Base-by-base conservation (phyloP, 768 basidiomycete species). In the Pulveroboletus sp. region DNA sequence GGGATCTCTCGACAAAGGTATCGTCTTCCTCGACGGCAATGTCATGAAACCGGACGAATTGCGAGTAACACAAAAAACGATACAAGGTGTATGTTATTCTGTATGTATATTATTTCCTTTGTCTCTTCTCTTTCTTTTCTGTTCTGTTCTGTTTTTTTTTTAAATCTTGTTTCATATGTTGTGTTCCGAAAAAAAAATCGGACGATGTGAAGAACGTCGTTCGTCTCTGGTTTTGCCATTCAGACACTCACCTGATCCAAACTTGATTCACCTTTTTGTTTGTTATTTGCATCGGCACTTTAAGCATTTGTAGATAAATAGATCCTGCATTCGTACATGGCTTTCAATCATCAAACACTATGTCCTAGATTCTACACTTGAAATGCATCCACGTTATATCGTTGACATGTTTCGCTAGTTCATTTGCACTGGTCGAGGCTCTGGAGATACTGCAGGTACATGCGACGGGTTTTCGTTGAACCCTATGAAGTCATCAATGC, bases 1-100 rank as follows among this genome's bases (percentile, higher is more conserved):
- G 76, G 37, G 79, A 82, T 44, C 75, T 81, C 40, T 78, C 79
- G 36, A 52, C 43, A 31, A 55, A 44, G 17, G 42, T 51, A 8
- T 49, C 54, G 15, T 18, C 57, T 32, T 42, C 45, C 13, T 13
- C 56, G 39, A 49, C 27, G 43, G 26, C 44, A 1, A 17, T 46
- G 14, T 51, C 46, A 48, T 65, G 55, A 64, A 21, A 36, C 36
- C 28, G 11, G 30, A 51, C 43, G 44, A 43, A 41, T 15, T 26
- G n/a, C 35, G 9, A 38, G 9, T 35, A n/a, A 36, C 43, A 30
- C 50, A 39, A 24, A 27, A 17, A n/a, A 42, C 31, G n/a, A 28
- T 49, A 47, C 38, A 49, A 49, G 46, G 26, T 65, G 60, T 66
- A 66, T 62, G 43, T 66, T 66, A 66, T 66, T 65, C 15, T 63